Percentiles rank a stretch among this genome's conserved stretches.
Conservation (phyloP, 768 basidiomycete species). For the Termitomyces sp. region DNA sequence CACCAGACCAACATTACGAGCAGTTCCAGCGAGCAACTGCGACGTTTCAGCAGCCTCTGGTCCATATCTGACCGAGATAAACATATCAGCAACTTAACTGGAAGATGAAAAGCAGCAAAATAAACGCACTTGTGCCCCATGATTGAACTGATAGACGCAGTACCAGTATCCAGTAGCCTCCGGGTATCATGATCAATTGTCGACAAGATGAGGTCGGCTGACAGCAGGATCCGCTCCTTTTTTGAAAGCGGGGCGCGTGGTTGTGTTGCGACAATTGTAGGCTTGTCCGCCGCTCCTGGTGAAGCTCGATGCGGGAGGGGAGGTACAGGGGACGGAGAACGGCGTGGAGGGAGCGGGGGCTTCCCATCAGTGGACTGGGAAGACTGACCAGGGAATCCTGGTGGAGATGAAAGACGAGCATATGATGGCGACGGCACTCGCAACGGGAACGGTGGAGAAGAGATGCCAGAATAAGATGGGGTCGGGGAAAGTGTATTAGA, state of each 20-base stretch:
- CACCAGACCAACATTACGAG: slow-evolving; percentile 68
- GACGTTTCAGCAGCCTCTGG: slow-evolving; percentile 58
- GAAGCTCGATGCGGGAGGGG: slow-evolving; percentile 31
- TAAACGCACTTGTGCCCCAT: slow-evolving; percentile 52
- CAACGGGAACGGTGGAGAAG: slow-evolving; percentile 13
- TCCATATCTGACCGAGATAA: slow-evolving; percentile 44
- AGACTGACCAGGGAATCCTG: slow-evolving; percentile 8
- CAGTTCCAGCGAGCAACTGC: slow-evolving; percentile 56
- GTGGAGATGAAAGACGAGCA: slow-evolving; percentile 17
- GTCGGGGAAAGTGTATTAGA: slow-evolving; percentile 6
- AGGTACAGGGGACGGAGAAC: slow-evolving; percentile 26
- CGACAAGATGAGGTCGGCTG: slow-evolving; percentile 62
- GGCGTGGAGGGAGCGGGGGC: slow-evolving; percentile 30
- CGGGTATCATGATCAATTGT: slow-evolving; percentile 58
- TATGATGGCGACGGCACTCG: slow-evolving; percentile 14
- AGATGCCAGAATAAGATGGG: neutral
- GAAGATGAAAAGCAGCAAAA: neutral
- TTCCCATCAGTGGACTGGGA: slow-evolving; percentile 11
- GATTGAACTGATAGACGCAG: slow-evolving; percentile 42
- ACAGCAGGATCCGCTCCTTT: slow-evolving; percentile 50
- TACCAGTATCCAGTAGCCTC: slow-evolving; percentile 47
- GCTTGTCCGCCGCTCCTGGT: slow-evolving; percentile 7
- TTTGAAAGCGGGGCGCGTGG: slow-evolving; percentile 30
- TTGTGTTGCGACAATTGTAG: slow-evolving; percentile 5
- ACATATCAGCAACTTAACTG: neutral